phyloP scores from a whole-genome alignment of 345 rosid genomes.

The Bruguiera parviflora region DNA sequence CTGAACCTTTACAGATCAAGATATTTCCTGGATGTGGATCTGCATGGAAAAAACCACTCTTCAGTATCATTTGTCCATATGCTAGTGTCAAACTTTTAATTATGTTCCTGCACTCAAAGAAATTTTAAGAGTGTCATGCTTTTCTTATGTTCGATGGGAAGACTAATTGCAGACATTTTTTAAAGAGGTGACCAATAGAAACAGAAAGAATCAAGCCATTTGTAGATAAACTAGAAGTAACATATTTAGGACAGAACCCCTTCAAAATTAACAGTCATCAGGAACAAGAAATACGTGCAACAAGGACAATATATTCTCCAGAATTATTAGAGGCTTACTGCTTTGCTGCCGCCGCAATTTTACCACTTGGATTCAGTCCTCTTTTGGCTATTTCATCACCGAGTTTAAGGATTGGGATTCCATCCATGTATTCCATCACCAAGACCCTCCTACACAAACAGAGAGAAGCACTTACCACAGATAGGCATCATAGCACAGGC shows the following conservation, averaged over 20 bases:
- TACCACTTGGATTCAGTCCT: slow-evolving; percentile 82
- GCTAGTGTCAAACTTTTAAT: slow-evolving; percentile 75
- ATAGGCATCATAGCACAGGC: neutral
- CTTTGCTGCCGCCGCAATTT: slow-evolving; percentile 85
- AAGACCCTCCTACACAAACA: slow-evolving; percentile 56
- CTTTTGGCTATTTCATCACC: slow-evolving; percentile 86
- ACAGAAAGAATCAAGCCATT: neutral
- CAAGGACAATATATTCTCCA: slow-evolving; percentile 33
- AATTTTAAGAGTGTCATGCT: slow-evolving; percentile 11
- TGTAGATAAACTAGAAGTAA: slow-evolving; percentile 2
- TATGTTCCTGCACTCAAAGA: slow-evolving; percentile 58
- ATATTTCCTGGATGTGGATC: slow-evolving; percentile 99
- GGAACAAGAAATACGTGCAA: neutral
- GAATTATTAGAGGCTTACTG: slow-evolving; percentile 67
- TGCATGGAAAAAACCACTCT: slow-evolving; percentile 94
- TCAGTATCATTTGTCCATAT: slow-evolving; percentile 94
- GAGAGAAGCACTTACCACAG: neutral
- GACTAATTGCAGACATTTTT: slow-evolving; percentile 2
- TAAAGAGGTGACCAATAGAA: neutral
- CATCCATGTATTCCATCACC: slow-evolving; percentile 90
- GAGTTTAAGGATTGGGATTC: slow-evolving; percentile 84
- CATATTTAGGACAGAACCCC: neutral
- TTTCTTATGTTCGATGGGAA: neutral
- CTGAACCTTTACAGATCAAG: slow-evolving; percentile 78
- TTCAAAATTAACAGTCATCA: neutral